Percentiles rank a stretch among this genome's conserved stretches.
phyloP scores from a whole-genome alignment of 192 early-diverging fungal species.

The Coemansia sp. region DNA sequence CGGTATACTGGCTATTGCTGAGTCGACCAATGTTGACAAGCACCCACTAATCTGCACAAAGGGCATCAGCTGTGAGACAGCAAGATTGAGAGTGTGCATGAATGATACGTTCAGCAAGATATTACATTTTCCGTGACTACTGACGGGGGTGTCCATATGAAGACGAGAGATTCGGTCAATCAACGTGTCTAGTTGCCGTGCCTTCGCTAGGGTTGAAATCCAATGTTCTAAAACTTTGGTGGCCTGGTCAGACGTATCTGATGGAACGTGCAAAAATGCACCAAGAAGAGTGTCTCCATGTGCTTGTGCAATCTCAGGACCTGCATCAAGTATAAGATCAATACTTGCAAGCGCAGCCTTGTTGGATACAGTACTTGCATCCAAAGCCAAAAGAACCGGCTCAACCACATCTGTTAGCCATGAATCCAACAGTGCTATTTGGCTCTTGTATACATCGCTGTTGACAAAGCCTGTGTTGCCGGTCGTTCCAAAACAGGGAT shows the following conservation, averaged over 20 bases:
- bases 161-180: slow-evolving; percentile 16
- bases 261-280: slow-evolving; percentile 21
- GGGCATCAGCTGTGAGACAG: slow-evolving; percentile 45
- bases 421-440: slow-evolving; percentile 16
- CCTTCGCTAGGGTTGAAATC: slow-evolving; percentile 27
- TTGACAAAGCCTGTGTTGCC: slow-evolving; percentile 11
- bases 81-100: slow-evolving; percentile 12
- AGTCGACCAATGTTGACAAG: slow-evolving; percentile 17
- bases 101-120: slow-evolving; percentile 24
- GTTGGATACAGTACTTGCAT: slow-evolving; percentile 7
- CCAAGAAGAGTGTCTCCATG: slow-evolving; percentile 20
- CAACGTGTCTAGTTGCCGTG: slow-evolving; percentile 35
- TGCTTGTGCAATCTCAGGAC: slow-evolving; percentile 26
- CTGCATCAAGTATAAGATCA: slow-evolving; percentile 33
- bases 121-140: slow-evolving; percentile 3
- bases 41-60: slow-evolving; percentile 27
- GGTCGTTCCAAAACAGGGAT: slow-evolving; percentile 34
- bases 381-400: slow-evolving; percentile 13
- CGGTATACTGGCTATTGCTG: slow-evolving; percentile 8
- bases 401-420: slow-evolving; percentile 26
- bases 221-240: slow-evolving; percentile 18
- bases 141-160: not conserved
- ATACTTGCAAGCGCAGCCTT: slow-evolving; percentile 23
- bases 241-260: not conserved
- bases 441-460: slow-evolving; percentile 22